Base-by-base conservation (phyloP, 1,284 basidiomycete genomes). In the Boletus sp. region DNA sequence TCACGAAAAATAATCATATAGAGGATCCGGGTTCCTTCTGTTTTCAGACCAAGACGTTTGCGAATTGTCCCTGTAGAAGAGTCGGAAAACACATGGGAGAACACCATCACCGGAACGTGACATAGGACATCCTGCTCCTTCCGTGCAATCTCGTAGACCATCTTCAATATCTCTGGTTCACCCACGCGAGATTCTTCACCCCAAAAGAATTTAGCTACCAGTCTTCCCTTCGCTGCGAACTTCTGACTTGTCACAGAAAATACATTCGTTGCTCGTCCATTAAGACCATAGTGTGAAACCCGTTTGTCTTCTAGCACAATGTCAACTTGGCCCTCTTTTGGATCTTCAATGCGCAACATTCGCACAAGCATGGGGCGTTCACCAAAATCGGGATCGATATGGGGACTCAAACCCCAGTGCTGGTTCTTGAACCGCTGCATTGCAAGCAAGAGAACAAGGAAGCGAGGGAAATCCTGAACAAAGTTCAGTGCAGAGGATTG, bases 121-220 rank as follows among this genome's bases (percentile, higher is more conserved):
- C 6, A 4, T 4, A 0, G 4, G 21, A 48, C 35, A 14, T 55
- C 44, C 8, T 23, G 25, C 2, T 48, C 46, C 6, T 14, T 21
- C 30, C 66, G 14, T 3, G 52, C 61, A 13, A 65, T 52, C 16
- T 54, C 23, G 14, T 59, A 25, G 0, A 68, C 68, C 21, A 19
- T 59, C 19, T 54, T 25, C 31, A 74, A 55, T 14, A 70, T 59
- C 1, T 64, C 59, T 1, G 56, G 60, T 52, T 75, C 68, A 25
- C 55, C 60, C 9, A 21, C 17, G 28, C 62, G 59, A 1, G 55
- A 7, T 21, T 10, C 33, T 21, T 72, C 67, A 21, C 61, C 55
- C 65, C 66, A 71, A 30, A 51, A 67, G 16, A 66, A 23, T 40
- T 52, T 72, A 19, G 44, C 51, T n/a, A n/a, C n/a, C n/a, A n/a